Evolutionary conservation across 345 rosid genomes (phyloP).

Genomic region (Barbarea vulgaris): DNA sequence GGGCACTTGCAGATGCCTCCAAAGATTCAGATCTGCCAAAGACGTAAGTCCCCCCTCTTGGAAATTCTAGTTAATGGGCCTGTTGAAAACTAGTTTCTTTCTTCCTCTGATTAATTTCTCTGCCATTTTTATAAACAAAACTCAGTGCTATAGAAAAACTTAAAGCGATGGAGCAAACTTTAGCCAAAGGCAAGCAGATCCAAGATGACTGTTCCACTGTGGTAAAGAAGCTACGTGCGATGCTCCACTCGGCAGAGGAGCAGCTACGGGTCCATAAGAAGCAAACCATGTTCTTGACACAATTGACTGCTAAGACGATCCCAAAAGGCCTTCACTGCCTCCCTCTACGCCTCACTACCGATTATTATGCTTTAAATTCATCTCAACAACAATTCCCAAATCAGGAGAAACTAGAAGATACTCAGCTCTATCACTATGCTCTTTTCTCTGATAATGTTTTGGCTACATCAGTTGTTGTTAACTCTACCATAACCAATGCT

Average conservation of each 20-base stretch:
- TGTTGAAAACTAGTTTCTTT: background rate
- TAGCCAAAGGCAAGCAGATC: slow-evolving; percentile 81
- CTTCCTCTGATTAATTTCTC: slow-evolving; percentile 17
- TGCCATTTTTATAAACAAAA: background rate
- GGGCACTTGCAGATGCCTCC: slow-evolving; percentile 69
- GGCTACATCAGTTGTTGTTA: slow-evolving; percentile 93
- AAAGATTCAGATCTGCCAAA: slow-evolving; percentile 81
- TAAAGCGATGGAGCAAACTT: slow-evolving; percentile 84
- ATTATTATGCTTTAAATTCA: slow-evolving; percentile 66
- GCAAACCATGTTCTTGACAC: slow-evolving; percentile 93
- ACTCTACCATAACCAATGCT: slow-evolving; percentile 79
- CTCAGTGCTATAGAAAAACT: slow-evolving; percentile 73
- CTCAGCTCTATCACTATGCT: slow-evolving; percentile 76
- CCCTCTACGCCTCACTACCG: slow-evolving; percentile 87
- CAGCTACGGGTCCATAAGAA: slow-evolving; percentile 93
- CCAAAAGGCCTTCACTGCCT: slow-evolving; percentile 99
- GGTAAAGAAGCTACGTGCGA: slow-evolving; percentile 92
- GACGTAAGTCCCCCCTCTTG: slow-evolving; percentile 53
- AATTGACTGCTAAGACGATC: slow-evolving; percentile 91
- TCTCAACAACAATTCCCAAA: slow-evolving; percentile 69
- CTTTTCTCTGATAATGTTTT: slow-evolving; percentile 92
- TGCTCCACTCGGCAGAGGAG: slow-evolving; percentile 97
- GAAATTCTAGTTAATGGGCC: background rate
- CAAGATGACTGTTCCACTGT: slow-evolving; percentile 86
- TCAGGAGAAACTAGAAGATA: slow-evolving; percentile 77